Evolutionary conservation across 352 stramenopile species (phyloP), one percentile per base, ranked within the genome.

Genomic region (Globisporangium echinulatum): DNA sequence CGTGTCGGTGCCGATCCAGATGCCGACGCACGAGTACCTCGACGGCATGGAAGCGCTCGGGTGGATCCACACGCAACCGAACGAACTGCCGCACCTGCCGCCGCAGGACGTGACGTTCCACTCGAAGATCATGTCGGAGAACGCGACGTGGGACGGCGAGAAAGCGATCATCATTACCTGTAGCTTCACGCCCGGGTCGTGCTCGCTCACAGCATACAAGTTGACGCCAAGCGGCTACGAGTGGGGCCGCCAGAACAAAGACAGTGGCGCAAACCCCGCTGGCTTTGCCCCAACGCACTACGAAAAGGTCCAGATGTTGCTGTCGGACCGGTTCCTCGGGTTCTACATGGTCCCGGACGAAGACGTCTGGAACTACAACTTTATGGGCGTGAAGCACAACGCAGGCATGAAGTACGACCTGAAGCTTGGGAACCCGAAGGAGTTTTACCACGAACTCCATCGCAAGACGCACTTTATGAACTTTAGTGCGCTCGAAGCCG

Each of bases 291-390:
- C 94, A 11, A 98, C 85, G 51, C 97, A 98, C 79, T 99, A 99
- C 74, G 96, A 99, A 67, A 98, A 99, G 81, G 96, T 99, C 56
- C 97, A 99, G 75, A 99, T 99, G 95, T 74, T 99, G 55, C 80
- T 99, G 38, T 98, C 92, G 61, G 97, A 99, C 72, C 92, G 96
- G 11, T 99, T 99, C 88, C 84, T 99, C 61, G 98, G 98, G 13
- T 99, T 99, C 74, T 99, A 99, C 78, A 97, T 99, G 93, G 96
- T 99, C 52, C 97, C 98, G 7, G 93, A 98, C 52, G 94, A 98
- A 61, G 93, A 98, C 19, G 78, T 98, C 55, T 99, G 97, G 98
- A 99, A 99, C 77, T 99, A 99, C 81, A 99, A 99, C 70, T 99
- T 99, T 68, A 98, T 99, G 86, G 97, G 97, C 57, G 96, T 99